Percentiles rank a stretch among this genome's conserved stretches.
phyloP scores from a whole-genome alignment of 805 yeast genomes.

The Torulaspora quercuum region DNA sequence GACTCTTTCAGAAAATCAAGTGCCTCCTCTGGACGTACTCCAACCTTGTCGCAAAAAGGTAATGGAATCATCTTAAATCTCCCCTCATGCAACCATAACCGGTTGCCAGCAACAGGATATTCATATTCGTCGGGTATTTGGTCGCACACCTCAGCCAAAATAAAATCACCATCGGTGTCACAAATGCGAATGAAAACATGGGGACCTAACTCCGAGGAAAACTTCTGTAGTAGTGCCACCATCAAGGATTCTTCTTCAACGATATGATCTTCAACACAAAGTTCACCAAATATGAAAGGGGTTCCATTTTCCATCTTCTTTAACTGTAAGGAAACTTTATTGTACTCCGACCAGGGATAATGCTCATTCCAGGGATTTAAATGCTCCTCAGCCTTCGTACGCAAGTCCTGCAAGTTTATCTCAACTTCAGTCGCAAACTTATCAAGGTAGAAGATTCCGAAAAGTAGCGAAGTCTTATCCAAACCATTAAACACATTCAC shows the following conservation, averaged over 20 bases:
- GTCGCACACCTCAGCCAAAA: conserved; percentile 50
- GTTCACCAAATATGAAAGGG: conserved; percentile 31
- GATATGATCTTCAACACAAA: conserved; percentile 43
- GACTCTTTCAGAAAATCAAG: conserved; percentile 40
- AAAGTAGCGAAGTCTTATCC: conserved; percentile 24
- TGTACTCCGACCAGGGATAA: conserved; percentile 44
- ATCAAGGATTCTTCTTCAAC: conserved; percentile 47
- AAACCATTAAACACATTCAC: conserved; percentile 22
- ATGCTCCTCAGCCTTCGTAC: conserved; percentile 9
- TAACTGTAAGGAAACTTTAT: conserved; percentile 28
- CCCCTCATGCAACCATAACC: conserved; percentile 52
- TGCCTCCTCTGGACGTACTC: conserved; percentile 41
- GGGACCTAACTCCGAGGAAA: conserved; percentile 31
- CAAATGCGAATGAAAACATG: conserved; percentile 44
- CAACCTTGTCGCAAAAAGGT: conserved; percentile 35
- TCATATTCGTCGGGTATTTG: conserved; percentile 44
- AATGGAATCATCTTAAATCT: conserved; percentile 42
- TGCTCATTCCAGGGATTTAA: conserved; percentile 36
- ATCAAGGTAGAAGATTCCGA: conserved; percentile 32
- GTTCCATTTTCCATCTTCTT: conserved; percentile 15
- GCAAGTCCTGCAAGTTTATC: conserved; percentile 1
- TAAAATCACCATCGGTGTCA: conserved; percentile 57
- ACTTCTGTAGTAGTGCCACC: conserved; percentile 39
- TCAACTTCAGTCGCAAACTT: conserved; percentile 9
- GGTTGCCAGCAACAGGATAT: conserved; percentile 41